Percentiles rank a stretch among this genome's conserved stretches.
These are phyloP conservation scores for Linum usitatissimum DNA, from an alignment of 345 rosid genomes.

Conservation along the genomic window DNA sequence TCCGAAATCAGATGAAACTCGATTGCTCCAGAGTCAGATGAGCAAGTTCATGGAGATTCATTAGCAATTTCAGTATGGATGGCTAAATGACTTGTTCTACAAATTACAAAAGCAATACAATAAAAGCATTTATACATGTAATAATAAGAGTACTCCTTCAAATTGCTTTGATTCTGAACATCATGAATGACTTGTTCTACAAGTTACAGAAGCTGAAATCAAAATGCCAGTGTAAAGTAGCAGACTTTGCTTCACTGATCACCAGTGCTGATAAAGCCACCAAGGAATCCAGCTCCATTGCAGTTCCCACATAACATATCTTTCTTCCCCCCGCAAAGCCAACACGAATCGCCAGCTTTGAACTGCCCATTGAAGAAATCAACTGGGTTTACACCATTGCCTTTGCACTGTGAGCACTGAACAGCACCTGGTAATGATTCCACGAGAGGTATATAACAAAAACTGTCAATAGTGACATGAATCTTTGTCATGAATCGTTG, in stretches of 20 bases:
- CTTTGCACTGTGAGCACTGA: conserved; percentile 50
- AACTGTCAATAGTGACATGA: too few species aligned
- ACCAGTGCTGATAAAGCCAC: conserved; percentile 73
- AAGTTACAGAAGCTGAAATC: too few species aligned
- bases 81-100: too few species aligned
- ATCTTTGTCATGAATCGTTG: not conserved
- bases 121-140: too few species aligned
- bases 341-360: conserved; percentile 40
- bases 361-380: conserved; percentile 45
- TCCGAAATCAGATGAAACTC: conserved; percentile 38
- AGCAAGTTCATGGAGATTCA: conserved; percentile 28
- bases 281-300: conserved; percentile 92
- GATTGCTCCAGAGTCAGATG: conserved; percentile 45
- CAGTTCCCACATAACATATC: conserved; percentile 75
- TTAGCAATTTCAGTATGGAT: conserved; percentile 4
- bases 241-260: too few species aligned
- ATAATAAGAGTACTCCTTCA: too few species aligned
- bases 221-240: too few species aligned
- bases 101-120: too few species aligned
- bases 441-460: not conserved
- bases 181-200: too few species aligned
- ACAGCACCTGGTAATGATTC: conserved; percentile 31
- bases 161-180: too few species aligned
- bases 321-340: conserved; percentile 61
- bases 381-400: conserved; percentile 41